Base-by-base conservation (phyloP, 1,284 basidiomycete species). In the Moniliophthora roreri region DNA sequence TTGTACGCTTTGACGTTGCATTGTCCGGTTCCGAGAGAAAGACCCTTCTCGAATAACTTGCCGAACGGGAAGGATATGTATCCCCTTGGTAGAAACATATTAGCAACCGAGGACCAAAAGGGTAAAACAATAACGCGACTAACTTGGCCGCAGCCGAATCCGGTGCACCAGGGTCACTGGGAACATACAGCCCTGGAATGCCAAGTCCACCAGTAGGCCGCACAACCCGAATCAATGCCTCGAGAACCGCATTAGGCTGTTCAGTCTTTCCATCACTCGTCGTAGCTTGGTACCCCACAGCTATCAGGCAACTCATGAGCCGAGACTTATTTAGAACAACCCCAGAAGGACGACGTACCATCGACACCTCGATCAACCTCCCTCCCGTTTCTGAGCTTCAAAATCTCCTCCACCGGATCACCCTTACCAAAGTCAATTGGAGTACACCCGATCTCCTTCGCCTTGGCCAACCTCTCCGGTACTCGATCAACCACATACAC, bases 1-100 rank as follows among this genome's bases (percentile, higher is more conserved):
- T 81, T 80, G 57, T 80, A 80, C 26, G 71, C 75, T 71, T 81
- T 81, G 57, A 80, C 79, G 53, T 80, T 79, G 63, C 78, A 80
- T 61, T 80, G 77, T 0, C 78, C 78, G 13, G 77, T 79, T n/a
- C 76, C 78, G 24, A 81, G 52, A 4, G 68, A 69, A 13, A 80
- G 62, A 0, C 78, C 79, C 59, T 80, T 81, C 66, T 79, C 76
- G 60, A 81, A 81, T 9, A 80, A 61, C 60, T 76, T 55, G 69
- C 75, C 76, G 57, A 78, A 77, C n/a, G 77, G 76, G 69, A 79
- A 77, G 0, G 74, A 73, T 42, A 79, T 76, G 53, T 78, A 77
- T 10, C 77, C 77, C 59, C 75, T 76, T 34, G 3, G 39, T 32
- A 23, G 8, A 36, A 41, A 28, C 37, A 23, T 20, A 54, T 32